phyloP scores from a whole-genome alignment of 495 filamentous ascomycete species.

The Bathelium albidoporum region DNA sequence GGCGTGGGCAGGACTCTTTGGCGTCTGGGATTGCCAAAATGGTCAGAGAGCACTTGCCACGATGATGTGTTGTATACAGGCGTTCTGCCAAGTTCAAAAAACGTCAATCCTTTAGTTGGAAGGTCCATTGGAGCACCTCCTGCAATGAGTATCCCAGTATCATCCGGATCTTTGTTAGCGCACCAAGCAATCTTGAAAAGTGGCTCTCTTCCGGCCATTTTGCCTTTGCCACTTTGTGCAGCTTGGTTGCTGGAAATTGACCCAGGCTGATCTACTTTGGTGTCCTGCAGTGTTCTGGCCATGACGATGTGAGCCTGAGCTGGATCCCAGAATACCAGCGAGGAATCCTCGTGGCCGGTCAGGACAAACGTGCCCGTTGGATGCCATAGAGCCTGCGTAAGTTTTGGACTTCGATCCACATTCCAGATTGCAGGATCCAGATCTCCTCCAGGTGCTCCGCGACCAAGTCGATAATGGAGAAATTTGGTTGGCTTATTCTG shows the following conservation, averaged over 20 bases:
- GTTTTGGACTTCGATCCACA: slow-evolving; percentile 50
- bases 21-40: slow-evolving; percentile 62
- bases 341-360: slow-evolving; percentile 81
- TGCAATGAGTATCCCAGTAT: slow-evolving; percentile 79
- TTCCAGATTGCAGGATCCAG: slow-evolving; percentile 41
- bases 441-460: slow-evolving; percentile 82
- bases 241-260: slow-evolving; percentile 33
- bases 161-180: slow-evolving; percentile 80
- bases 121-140: slow-evolving; percentile 60
- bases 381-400: slow-evolving; percentile 84
- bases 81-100: slow-evolving; percentile 79
- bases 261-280: slow-evolving; percentile 55
- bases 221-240: slow-evolving; percentile 29
- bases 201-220: slow-evolving; percentile 53
- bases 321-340: slow-evolving; percentile 85
- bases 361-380: slow-evolving; percentile 86
- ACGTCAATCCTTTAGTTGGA: slow-evolving; percentile 64
- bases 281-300: slow-evolving; percentile 67
- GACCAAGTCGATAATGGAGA: slow-evolving; percentile 72
- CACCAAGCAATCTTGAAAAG: slow-evolving; percentile 78
- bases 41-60: slow-evolving; percentile 66
- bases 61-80: slow-evolving; percentile 84
- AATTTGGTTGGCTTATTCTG: slow-evolving; percentile 64
- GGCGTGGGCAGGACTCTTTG: slow-evolving; percentile 66
- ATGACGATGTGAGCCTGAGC: slow-evolving; percentile 71